phyloP scores from a whole-genome alignment of 2,329 filamentous ascomycete species.

The Zasmidium citrigriseum region DNA sequence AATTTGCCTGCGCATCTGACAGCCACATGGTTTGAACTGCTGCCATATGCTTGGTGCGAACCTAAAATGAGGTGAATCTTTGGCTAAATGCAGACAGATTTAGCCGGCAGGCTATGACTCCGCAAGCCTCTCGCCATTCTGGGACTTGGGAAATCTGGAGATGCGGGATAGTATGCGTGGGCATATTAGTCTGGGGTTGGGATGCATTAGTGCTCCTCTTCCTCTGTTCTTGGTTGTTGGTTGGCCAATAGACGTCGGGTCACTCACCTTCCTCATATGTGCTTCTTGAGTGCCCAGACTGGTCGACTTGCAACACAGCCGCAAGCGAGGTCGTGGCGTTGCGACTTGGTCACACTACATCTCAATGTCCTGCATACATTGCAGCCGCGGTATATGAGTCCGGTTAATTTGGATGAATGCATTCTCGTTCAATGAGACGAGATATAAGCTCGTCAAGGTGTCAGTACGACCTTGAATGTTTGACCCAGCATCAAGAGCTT shows the following conservation, averaged over 20 bases:
- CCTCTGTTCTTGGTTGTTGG: neutral
- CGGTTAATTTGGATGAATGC: neutral
- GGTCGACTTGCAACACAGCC: neutral
- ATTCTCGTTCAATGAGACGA: neutral
- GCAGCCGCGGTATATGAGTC: neutral
- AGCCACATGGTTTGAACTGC: neutral
- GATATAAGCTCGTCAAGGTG: too few relatives aligned
- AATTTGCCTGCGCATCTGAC: neutral
- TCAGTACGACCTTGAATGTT: too few relatives aligned
- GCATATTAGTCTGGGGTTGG: neutral
- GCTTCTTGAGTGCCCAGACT: neutral
- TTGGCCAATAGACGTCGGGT: neutral
- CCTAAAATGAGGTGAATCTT: neutral
- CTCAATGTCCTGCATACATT: neutral
- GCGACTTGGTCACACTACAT: neutral
- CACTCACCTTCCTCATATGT: neutral
- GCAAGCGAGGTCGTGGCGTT: neutral
- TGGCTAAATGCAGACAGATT: neutral
- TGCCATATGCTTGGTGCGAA: neutral
- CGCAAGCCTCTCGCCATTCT: neutral
- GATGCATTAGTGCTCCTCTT: neutral
- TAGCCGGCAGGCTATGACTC: neutral
- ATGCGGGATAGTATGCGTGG: neutral
- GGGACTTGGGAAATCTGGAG: neutral
- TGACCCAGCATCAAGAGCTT: too few relatives aligned